phyloP scores from a whole-genome alignment of 2,329 filamentous ascomycete genomes.

The Fusarium piperis region DNA sequence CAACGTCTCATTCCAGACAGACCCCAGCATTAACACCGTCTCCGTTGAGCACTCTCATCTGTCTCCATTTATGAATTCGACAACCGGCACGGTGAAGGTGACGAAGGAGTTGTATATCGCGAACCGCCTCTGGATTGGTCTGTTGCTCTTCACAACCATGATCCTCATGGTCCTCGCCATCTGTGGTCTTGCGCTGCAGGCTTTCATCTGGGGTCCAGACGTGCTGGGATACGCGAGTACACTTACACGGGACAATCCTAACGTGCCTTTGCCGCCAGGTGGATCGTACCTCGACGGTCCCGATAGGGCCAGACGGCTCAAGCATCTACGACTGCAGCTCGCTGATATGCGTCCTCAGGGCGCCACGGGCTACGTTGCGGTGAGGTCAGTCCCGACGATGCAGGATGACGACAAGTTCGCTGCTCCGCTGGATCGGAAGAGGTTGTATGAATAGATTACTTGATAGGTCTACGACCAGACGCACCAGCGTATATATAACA shows the following conservation, averaged over 20 bases:
- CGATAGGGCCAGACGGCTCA: background rate
- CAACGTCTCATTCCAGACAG: background rate
- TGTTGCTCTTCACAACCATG: conserved; percentile 2
- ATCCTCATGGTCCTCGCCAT: conserved; percentile 1
- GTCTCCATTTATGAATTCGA: background rate
- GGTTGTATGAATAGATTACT: background rate
- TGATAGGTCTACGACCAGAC: background rate
- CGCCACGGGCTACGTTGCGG: conserved; percentile 10
- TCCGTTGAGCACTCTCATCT: background rate
- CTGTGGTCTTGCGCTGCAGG: background rate
- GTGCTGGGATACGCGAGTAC: conserved; percentile 21
- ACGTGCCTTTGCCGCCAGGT: conserved; percentile 1
- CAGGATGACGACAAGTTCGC: background rate
- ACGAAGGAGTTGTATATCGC: background rate
- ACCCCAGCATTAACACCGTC: background rate
- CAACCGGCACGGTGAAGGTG: background rate
- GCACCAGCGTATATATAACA: background rate
- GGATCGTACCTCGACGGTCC: conserved; percentile 10
- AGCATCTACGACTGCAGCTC: conserved; percentile 7
- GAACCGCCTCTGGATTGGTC: conserved; percentile 3
- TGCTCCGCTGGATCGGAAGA: background rate
- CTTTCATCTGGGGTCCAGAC: conserved; percentile 12
- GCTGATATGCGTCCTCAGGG: background rate
- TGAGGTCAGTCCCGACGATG: background rate
- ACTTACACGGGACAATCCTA: conserved; percentile 11